phyloP scores from a whole-genome alignment of 1,284 basidiomycete genomes.

The Amylostereum areolatum region DNA sequence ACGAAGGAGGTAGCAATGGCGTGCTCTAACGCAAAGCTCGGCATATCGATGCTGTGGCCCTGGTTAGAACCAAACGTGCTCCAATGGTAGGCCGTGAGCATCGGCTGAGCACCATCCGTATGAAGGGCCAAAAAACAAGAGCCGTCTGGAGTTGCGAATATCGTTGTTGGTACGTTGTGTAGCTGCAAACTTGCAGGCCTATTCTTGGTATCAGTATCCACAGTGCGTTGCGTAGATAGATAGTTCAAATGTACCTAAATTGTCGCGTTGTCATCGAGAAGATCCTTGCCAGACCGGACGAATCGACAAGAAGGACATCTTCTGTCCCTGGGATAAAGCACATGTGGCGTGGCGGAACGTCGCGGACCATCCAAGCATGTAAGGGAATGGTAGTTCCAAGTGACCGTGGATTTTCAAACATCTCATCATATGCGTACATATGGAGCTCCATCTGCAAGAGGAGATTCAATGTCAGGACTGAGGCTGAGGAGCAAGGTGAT shows the following conservation, averaged over 20 bases:
- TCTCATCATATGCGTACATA: conserved; percentile 41
- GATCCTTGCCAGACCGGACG: conserved; percentile 31
- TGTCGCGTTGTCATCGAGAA: conserved; percentile 46
- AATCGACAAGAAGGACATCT: conserved; percentile 44
- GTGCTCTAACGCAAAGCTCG: conserved; percentile 16
- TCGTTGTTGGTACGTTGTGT: conserved; percentile 21
- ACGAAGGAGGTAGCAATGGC: conserved; percentile 39
- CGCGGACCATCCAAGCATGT: conserved; percentile 32
- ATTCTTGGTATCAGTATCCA: background rate
- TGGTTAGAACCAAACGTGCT: conserved; percentile 44
- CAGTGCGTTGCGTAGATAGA: too few species aligned
- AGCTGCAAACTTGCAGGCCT: conserved; percentile 43
- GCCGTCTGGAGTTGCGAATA: conserved; percentile 46
- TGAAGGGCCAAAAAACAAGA: conserved; percentile 37
- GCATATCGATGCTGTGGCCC: conserved; percentile 34
- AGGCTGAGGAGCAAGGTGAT: too few species aligned
- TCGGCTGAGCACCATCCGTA: too few species aligned
- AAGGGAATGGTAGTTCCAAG: conserved; percentile 35
- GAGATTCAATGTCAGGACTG: too few species aligned
- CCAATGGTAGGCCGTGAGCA: conserved; percentile 44
- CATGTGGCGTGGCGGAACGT: conserved; percentile 23
- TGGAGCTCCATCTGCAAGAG: conserved; percentile 30
- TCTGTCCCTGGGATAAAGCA: conserved; percentile 40
- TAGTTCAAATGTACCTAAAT: conserved; percentile 42
- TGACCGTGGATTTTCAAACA: conserved; percentile 27